Conservation (phyloP, 1,284 basidiomycete species). For the Rhodofomes roseus region DNA sequence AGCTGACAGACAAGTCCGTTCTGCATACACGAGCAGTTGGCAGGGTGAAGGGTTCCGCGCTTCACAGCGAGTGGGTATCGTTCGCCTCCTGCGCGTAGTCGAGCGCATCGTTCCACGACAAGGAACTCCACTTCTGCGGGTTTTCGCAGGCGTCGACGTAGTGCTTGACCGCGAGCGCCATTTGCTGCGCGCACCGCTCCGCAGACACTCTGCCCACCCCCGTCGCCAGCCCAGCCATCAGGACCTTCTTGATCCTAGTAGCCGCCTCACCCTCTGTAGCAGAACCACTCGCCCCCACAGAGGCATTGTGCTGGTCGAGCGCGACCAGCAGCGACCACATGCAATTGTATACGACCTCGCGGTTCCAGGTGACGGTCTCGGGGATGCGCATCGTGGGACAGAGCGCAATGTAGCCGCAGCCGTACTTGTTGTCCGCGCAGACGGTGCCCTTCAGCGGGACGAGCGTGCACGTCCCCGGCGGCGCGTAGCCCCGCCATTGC, state of each 20-base stretch:
- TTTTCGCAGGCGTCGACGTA: conserved; percentile 9
- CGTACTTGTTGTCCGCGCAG: conserved; percentile 13
- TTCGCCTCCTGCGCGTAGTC: background rate
- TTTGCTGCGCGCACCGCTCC: conserved; percentile 17
- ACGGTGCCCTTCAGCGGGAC: conserved; percentile 16
- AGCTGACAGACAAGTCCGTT: background rate
- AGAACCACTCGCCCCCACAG: background rate
- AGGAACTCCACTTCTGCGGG: conserved; percentile 12
- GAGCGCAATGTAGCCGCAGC: conserved; percentile 16
- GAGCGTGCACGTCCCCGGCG: conserved; percentile 24
- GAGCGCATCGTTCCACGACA: conserved; percentile 9
- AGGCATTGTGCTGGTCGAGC: conserved; percentile 13
- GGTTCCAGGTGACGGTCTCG: conserved; percentile 20
- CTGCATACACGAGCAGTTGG: background rate
- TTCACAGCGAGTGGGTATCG: background rate
- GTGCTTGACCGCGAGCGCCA: conserved; percentile 17
- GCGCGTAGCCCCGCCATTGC: conserved; percentile 22
- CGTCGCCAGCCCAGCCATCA: conserved; percentile 20
- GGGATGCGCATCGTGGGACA: conserved; percentile 27
- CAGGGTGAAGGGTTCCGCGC: background rate
- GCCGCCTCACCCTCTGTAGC: background rate
- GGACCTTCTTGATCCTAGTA: conserved; percentile 9
- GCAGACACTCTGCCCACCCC: conserved; percentile 13
- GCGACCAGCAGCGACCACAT: conserved; percentile 23
- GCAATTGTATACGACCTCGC: conserved; percentile 26